Evolutionary conservation across 208 protist genomes (phyloP), one percentile per base, ranked within the genome.

Genomic region (Blastocrithidia nonstop): DNA sequence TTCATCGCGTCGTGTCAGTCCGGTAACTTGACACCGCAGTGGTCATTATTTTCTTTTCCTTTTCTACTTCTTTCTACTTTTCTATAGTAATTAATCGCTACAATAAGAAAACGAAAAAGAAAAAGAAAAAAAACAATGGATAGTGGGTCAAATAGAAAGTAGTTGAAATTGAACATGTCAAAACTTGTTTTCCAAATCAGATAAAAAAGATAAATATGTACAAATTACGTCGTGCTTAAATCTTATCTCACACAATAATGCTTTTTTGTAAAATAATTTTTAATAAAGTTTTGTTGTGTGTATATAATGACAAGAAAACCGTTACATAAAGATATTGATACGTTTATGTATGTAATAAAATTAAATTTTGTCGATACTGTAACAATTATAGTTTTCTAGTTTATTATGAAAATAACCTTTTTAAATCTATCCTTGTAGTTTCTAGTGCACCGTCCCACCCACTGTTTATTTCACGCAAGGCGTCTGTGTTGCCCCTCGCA

Each of bases 1-100:
- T 78, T 78, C 83, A 92, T 56, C 58, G 62, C 11, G 56, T 57
- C 23, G 63, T 60, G n/a, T 88, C 82, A n/a, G n/a, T n/a, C n/a
- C n/a, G n/a, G n/a, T n/a, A n/a, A n/a, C n/a, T n/a, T 20, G 47
- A 54, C 15, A 54, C 17, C 20, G 38, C 26, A 50, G 17, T 22
- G 25, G 16, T 16, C 7, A 46, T 9, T 16, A 27, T 40, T 20
- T 47, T 21, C n/a, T 31, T 23, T 31, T 31, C 29, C 22, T 28
- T 21, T 23, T 28, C 22, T 4, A 42, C 38, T 23, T 7, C 4
- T 13, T 4, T 4, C n/a, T 13, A 28, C 17, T 40, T 26, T 7
- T n/a, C 51, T 4, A 47, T 17, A 26, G 25, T 1, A 2, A 47
- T 3, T 24, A n/a, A n/a, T n/a, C n/a, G n/a, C n/a, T n/a, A n/a